Base-by-base conservation (phyloP, 192 early-diverging fungal species). In the Coemansia sp. region DNA sequence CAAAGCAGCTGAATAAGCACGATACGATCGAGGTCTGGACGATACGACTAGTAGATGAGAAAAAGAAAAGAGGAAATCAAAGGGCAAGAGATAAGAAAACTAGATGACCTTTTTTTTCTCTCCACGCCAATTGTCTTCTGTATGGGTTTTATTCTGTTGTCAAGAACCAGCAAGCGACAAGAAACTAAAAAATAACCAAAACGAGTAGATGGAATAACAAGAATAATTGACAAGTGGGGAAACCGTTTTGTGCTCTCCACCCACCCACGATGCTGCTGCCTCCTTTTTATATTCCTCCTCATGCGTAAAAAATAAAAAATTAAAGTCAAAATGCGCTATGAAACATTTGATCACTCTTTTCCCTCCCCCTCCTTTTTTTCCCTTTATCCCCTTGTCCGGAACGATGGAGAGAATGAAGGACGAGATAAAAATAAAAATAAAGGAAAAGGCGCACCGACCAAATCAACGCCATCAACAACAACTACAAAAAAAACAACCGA, bases 51-150 rank as follows among this genome's bases (percentile, higher is more conserved):
- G 16, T 32, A 61, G 16, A 22, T 62, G n/a, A 44, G 22, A 62
- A 62, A 42, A 39, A 39, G 17, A 42, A 39, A 39, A 42, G 13
- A 43, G 9, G 41, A 14, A 17, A 61, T 5, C 37, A 32, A 59
- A 37, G 10, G 37, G 57, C 57, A 59, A 32, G 56, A 58, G 32
- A 61, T 19, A 61, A 55, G n/a, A 55, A 55, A 55, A 17, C 9
- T 5, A 55, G 39, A 32, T 32, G 32, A 32, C 32, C 32, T 32
- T 32, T 32, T 32, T 32, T 32, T 4, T 32, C 32, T 32, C 32
- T 32, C 32, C 32, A 32, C 32, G 4, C 32, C 32, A 32, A 32
- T 32, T 32, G 32, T 32, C 32, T 32, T 32, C 32, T 32, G 32
- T 32, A 32, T 32, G 32, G 32, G 32, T 32, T 32, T 32, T 32